Evolutionary conservation across 2,329 filamentous ascomycete species (phyloP), one percentile per base, ranked within the genome.

Genomic region (Daldinia eschscholtzii): DNA sequence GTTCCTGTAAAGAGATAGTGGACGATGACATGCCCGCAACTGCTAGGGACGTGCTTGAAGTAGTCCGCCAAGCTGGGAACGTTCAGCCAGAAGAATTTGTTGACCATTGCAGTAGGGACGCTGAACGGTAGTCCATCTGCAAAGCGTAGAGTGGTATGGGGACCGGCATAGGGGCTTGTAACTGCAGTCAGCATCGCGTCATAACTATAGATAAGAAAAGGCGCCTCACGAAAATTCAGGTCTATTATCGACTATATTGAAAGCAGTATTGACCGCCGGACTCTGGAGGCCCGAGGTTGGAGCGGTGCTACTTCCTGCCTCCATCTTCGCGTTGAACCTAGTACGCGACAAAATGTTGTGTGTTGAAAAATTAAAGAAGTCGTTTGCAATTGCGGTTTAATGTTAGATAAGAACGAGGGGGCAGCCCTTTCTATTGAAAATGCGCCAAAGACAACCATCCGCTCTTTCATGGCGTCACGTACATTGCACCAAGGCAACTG

Each of bases 1-100:
- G 62, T 72, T 57, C 62, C 68, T 10, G 74, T 73, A 4, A 73
- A 71, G 50, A 76, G 65, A 55, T 72, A 72, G 50, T 75, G 72
- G 48, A 73, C 73, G 13, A 76, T 59, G 20, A 73, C 64, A 57
- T 76, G 74, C 12, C 72, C 70, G 46, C 67, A 53, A 5, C 55
- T 48, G 2, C 62, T 62, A 41, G 70, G 61, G 6, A 76, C 60
- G 26, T 80, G 20, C 15, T 59, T 37, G 1, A 73, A 23, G 28
- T 42, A 41, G 18, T 53, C 9, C 6, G 13, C 1, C 23, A 28
- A 13, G n/a, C 41, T 26, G 35, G 30, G 26, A 57, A 55, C 18
- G 20, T 57, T 23, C 58, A 9, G 28, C 15, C 33, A 33, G 20
- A 59, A 55, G 35, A 41, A 26, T 55, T 50, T 56, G 15, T 44